Evolutionary conservation across 2,329 filamentous ascomycete genomes (phyloP), one percentile per base, ranked within the genome.

Genomic region (Trichoderma breve): DNA sequence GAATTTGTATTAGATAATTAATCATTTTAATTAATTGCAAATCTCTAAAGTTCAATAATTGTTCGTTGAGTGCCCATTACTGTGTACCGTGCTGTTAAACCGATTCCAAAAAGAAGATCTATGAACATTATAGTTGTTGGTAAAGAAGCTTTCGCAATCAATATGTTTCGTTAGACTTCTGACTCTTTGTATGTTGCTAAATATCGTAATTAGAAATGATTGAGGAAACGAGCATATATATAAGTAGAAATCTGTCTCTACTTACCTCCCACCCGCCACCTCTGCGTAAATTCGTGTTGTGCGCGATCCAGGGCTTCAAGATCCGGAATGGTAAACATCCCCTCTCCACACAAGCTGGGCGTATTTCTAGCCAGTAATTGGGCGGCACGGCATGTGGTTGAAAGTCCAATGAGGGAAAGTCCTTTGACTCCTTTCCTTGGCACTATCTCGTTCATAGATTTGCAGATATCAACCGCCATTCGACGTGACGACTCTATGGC

Each of bases 391-490:
- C 65, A 69, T 12, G 51, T 57, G 9, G 28, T 32, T 14, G 65
- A 69, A 12, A 69, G 55, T 1, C 65, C 65, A 34, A 69, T 69
- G 21, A 69, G 65, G 0, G 65, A 69, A 47, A 69, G 53, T 8
- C 34, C 55, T 12, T 60, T 30, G 36, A 69, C 36, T 4, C 55
- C 55, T 18, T 51, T 69, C 28, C 34, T 69, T 47, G 55, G 26
- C 36, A 69, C 65, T 32, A 60, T 58, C 18, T 60, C 65, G n/a
- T 34, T 69, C 65, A 69, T 69, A 3, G 65, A 69, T 8, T 28
- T 69, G 55, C 65, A 69, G 4, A 60, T 69, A 18, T 69, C 65
- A 4, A 69, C 65, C 1, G 65, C 65, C 65, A 69, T 69, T 60
- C 65, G 65, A 43, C 36, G 65, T 3, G 65, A 69, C 4, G 65